Base-by-base conservation (phyloP, 768 basidiomycete species). In the Psilocybe sp. region DNA sequence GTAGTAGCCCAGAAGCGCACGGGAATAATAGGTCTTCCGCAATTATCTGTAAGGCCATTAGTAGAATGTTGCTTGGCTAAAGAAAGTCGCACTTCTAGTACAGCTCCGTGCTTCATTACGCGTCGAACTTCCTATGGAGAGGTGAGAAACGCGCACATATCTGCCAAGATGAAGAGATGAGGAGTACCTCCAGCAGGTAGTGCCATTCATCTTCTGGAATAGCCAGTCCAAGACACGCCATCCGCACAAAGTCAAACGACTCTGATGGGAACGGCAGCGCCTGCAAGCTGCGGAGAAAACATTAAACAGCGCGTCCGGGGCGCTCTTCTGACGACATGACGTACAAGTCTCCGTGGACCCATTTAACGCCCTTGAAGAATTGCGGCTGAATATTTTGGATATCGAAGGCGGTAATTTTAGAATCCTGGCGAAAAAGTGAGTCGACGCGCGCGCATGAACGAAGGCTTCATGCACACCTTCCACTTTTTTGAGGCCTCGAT, bases 181-280 rank as follows among this genome's bases (percentile, higher is more conserved):
- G 53, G 55, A 63, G 51, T 66, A 82, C 87, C 78, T 85, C 79
- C 4, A 89, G 63, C 45, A 89, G 69, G 59, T 68, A 74, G 57
- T 79, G 81, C 86, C 87, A 89, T 78, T 87, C 82, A 58, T 86
- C 80, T 65, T 89, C 86, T 10, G 87, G 86, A 33, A 89, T 78
- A 16, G 78, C 84, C 5, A 88, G 73, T 3, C 84, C 85, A 46
- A 87, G 76, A 35, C 77, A 74, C 32, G 74, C 76, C 58, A 87
- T 78, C 43, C 84, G 75, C 8, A 89, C 81, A 50, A 82, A 81
- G 63, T 88, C 80, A 56, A 89, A 89, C 50, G 75, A 65, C 31
- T 73, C 65, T 0, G 75, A 59, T 3, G 70, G 69, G 56, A 87
- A 89, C 0, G 86, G 86, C 16, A 89, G 63, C 13, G 75, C 74